A percentile compares a stretch with the other conserved stretches of the same genome.
phyloP scores from a whole-genome alignment of 305 asterid species.

The Fraxinus greggii region DNA sequence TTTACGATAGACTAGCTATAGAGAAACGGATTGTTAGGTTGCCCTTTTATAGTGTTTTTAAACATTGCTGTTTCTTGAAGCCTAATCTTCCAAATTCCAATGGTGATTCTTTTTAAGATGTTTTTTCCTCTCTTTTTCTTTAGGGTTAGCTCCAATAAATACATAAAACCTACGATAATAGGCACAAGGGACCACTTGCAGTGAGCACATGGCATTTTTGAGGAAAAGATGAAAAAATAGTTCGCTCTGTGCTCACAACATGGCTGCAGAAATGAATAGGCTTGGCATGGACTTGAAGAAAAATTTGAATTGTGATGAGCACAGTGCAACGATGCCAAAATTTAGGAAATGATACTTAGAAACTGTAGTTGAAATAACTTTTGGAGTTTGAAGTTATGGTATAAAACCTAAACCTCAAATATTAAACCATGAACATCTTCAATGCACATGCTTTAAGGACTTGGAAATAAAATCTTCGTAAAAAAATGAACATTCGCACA shows the following conservation, averaged over 20 bases:
- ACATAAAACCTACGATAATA: background rate
- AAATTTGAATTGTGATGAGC: background rate
- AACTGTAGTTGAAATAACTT: background rate
- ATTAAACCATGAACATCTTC: background rate
- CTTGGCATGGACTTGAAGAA: background rate
- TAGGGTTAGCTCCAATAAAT: background rate
- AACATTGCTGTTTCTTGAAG: background rate
- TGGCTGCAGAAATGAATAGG: background rate
- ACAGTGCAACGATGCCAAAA: background rate
- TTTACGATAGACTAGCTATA: background rate
- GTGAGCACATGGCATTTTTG: background rate
- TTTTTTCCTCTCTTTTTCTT: background rate
- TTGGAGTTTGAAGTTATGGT: background rate
- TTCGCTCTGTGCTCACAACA: background rate
- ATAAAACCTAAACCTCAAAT: background rate
- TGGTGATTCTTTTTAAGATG: background rate
- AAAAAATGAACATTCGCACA: background rate
- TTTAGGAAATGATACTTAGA: background rate
- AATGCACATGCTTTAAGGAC: background rate
- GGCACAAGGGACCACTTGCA: background rate
- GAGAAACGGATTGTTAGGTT: background rate
- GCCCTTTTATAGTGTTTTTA: background rate
- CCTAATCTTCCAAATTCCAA: background rate
- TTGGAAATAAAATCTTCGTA: background rate
- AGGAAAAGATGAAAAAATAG: background rate